These are phyloP conservation scores for Sphaerulina musiva DNA, from an alignment of 2,329 filamentous ascomycete species.

Conservation along the genomic window DNA sequence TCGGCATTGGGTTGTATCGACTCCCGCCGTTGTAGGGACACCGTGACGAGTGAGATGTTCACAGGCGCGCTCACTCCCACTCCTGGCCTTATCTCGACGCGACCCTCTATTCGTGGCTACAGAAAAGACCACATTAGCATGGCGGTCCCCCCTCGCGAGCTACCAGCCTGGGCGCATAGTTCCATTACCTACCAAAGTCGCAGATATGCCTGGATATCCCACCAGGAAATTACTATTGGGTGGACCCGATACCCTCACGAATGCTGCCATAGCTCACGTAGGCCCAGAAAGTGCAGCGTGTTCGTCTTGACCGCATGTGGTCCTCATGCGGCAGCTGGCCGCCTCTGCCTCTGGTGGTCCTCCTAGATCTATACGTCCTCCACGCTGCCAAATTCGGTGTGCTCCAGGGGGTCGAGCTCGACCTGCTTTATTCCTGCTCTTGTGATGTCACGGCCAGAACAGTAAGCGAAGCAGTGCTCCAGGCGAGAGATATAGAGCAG, in stretches of 20 bases:
- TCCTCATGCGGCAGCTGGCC: slow-evolving; percentile 15
- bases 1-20: slow-evolving; percentile 95
- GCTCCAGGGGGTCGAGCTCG: neutral
- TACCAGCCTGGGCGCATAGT: neutral
- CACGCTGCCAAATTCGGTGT: neutral
- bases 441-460: too few species aligned
- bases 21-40: slow-evolving; percentile 87
- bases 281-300: slow-evolving; percentile 10
- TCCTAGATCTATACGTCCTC: slow-evolving; percentile 1
- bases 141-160: neutral
- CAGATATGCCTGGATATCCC: slow-evolving; percentile 95
- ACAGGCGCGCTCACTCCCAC: slow-evolving; percentile 83
- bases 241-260: slow-evolving; percentile 92
- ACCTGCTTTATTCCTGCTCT: neutral
- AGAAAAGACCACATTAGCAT: slow-evolving; percentile 8
- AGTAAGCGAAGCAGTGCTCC: neutral
- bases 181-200: slow-evolving; percentile 70
- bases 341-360: neutral
- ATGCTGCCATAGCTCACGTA: slow-evolving; percentile 50
- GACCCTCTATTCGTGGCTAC: slow-evolving; percentile 92
- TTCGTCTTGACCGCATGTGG: slow-evolving; percentile 19
- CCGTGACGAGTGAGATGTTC: slow-evolving; percentile 83
- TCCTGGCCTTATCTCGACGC: slow-evolving; percentile 88
- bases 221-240: slow-evolving; percentile 96
- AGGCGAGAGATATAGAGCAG: neutral